Conservation (phyloP, 2,329 filamentous ascomycete genomes). For the Fusarium nurragi region DNA sequence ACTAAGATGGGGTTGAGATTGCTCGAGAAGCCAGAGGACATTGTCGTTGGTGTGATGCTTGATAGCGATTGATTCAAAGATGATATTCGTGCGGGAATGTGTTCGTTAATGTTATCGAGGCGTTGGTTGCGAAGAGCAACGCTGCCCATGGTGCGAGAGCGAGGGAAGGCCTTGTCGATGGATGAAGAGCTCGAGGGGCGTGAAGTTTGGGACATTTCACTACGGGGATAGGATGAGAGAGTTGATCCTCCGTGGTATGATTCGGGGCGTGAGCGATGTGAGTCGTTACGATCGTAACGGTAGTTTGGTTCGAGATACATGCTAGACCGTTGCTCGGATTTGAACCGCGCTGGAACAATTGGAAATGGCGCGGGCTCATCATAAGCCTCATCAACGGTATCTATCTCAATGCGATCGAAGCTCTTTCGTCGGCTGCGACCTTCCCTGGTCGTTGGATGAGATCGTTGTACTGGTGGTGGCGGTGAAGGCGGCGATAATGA, state of each 20-base stretch:
- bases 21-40: constrained; percentile 50
- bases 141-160: constrained; percentile 38
- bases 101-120: constrained; percentile 50
- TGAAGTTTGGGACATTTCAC: constrained; percentile 31
- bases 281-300: neutral
- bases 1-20: constrained; percentile 52
- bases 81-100: constrained; percentile 48
- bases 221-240: constrained; percentile 15
- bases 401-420: constrained; percentile 33
- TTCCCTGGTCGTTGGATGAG: constrained; percentile 35
- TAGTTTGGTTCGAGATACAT: constrained; percentile 9
- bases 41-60: constrained; percentile 47
- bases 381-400: constrained; percentile 25
- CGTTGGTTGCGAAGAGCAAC: constrained; percentile 24
- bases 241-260: constrained; percentile 19
- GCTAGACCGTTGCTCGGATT: constrained; percentile 16
- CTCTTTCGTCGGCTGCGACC: constrained; percentile 9
- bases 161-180: constrained; percentile 27
- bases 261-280: constrained; percentile 13
- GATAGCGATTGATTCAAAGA: constrained; percentile 52
- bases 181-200: constrained; percentile 42
- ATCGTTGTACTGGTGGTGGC: constrained; percentile 28
- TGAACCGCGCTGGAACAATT: constrained; percentile 23
- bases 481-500: constrained; percentile 5
- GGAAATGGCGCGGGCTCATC: constrained; percentile 38